phyloP scores from a whole-genome alignment of 257 asterid genomes.

The Linaria vulgaris region DNA sequence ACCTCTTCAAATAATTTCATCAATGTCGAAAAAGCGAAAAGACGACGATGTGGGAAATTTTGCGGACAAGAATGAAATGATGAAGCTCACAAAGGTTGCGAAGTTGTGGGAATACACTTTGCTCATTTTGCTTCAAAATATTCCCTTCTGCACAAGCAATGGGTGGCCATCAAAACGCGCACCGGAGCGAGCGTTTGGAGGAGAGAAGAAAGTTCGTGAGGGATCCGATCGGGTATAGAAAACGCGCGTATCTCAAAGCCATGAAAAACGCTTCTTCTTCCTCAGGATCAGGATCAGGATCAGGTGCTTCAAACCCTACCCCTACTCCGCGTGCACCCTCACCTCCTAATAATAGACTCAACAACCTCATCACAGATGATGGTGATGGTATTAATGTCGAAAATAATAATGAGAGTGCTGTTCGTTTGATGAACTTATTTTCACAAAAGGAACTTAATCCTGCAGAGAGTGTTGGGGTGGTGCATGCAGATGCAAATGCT shows the following conservation, averaged over 20 bases:
- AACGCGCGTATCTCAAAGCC: slow-evolving; percentile 37
- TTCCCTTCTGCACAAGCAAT: slow-evolving; percentile 57
- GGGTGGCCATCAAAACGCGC: slow-evolving; percentile 66
- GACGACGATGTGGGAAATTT: slow-evolving; percentile 7
- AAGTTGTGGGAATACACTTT: slow-evolving; percentile 52
- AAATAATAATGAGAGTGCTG: not conserved
- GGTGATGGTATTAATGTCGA: not conserved
- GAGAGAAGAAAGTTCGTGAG: slow-evolving; percentile 38
- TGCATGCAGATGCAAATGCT: slow-evolving; percentile 22
- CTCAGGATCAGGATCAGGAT: not conserved
- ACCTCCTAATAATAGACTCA: no score
- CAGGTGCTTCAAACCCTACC: not conserved
- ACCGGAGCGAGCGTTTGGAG: slow-evolving; percentile 42
- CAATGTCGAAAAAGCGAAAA: slow-evolving; percentile 28
- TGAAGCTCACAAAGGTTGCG: slow-evolving; percentile 34
- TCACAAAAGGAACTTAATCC: slow-evolving; percentile 37
- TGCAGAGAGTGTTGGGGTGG: slow-evolving; percentile 26
- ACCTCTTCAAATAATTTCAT: slow-evolving; percentile 15
- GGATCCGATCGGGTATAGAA: slow-evolving; percentile 44
- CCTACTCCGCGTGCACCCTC: slow-evolving; percentile 27
- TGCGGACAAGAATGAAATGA: slow-evolving; percentile 27
- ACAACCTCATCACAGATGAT: no score
- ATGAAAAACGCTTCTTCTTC: slow-evolving; percentile 19
- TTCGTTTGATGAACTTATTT: slow-evolving; percentile 29
- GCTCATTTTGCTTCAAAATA: slow-evolving; percentile 56